Evolutionary conservation across 176 grass and related monocot genomes (phyloP), one percentile per base, ranked within the genome.

Genomic region (Oryza officinalis): DNA sequence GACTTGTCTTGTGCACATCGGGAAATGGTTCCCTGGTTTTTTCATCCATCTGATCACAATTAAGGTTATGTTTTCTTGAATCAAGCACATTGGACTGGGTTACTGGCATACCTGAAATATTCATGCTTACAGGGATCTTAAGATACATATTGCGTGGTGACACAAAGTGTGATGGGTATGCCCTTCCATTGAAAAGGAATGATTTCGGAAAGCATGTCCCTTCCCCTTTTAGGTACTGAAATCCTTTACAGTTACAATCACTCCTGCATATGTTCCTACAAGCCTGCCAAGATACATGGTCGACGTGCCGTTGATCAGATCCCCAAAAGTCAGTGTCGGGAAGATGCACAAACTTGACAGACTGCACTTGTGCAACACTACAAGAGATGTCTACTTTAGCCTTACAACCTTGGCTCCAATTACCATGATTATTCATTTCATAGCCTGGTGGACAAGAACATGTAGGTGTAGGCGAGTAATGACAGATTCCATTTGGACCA

Each of bases 391-490:
- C 9, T 13, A 74, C 25, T 17, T 45, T 74, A 26, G 38, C 22
- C 12, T 31, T 44, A 37, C 81, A 89, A 74, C 81, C 87, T 89
- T 89, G 63, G 40, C 75, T 85, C 87, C 87, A 89, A 17, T 89
- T 79, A 27, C 87, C 78, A 3, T 8, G 81, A 57, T 65, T 78
- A 20, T 6, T 72, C 68, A 85, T 89, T 45, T 68, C 43, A 57
- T 79, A 90, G 54, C 84, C 84, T 6, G 88, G 88, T 44, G 79
- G 84, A 15, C 88, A 90, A 10, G 84, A 86, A 54, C 88, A 90
- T 5, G 78, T 78, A 54, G 84, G 88, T 9, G 3, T 50, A 41
- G 88, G 88, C 12, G 66, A 54, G 23, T 82, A 90, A 8, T 66
- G 66, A 52, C 88, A 90, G 25, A 90, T 85, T 37, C 84, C 84